A percentile compares a stretch with the other conserved stretches of the same genome.
phyloP scores from a whole-genome alignment of 768 basidiomycete species.

The Ramaria sp. region DNA sequence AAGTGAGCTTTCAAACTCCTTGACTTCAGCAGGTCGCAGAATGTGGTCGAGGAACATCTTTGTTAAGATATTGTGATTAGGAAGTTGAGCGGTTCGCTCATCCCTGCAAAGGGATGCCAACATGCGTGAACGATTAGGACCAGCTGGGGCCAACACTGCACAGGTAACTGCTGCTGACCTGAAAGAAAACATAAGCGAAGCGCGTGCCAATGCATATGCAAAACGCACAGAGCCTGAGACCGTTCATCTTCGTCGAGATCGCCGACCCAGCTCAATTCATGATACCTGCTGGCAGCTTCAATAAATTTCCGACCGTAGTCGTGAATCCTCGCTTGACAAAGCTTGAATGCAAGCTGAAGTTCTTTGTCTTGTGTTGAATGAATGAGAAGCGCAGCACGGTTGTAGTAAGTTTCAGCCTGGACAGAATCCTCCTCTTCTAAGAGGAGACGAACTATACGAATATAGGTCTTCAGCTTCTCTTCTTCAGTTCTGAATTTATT shows the following conservation, averaged over 20 bases:
- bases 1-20: constrained; percentile 79
- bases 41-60: constrained; percentile 99
- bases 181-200: neutral
- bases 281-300: constrained; percentile 89
- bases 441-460: constrained; percentile 87
- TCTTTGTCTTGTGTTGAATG: constrained; percentile 72
- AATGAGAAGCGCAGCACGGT: constrained; percentile 84
- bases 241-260: constrained; percentile 94
- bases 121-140: constrained; percentile 89
- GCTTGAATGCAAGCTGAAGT: constrained; percentile 75
- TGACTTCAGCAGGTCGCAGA: constrained; percentile 79
- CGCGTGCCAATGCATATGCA: constrained; percentile 6
- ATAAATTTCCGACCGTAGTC: constrained; percentile 89
- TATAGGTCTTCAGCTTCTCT: constrained; percentile 83
- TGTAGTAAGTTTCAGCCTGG: constrained; percentile 97
- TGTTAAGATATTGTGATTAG: constrained; percentile 80
- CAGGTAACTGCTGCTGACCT: constrained; percentile 91
- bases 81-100: constrained; percentile 73
- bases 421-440: constrained; percentile 96
- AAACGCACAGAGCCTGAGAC: constrained; percentile 73
- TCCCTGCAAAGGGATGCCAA: constrained; percentile 90
- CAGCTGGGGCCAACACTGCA: constrained; percentile 93
- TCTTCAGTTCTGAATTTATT: constrained; percentile 34
- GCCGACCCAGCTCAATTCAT: constrained; percentile 84
- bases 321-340: constrained; percentile 89